Conservation (phyloP, 768 basidiomycete species). For the Omphalotus guepiniiformis region DNA sequence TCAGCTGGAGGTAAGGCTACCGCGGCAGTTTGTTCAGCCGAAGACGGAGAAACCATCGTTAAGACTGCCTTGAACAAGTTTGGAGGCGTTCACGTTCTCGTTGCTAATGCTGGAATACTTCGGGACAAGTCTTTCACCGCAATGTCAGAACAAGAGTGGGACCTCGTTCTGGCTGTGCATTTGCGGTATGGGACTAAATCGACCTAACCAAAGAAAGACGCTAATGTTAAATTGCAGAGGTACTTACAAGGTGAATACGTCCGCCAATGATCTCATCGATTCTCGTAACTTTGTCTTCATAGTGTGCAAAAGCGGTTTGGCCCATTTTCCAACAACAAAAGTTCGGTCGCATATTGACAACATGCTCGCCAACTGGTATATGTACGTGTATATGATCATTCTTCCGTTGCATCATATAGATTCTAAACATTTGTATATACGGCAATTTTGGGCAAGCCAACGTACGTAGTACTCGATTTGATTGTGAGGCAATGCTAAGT, state of each 20-base stretch:
- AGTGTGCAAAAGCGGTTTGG: conserved; percentile 96
- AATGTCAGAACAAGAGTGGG: conserved; percentile 93
- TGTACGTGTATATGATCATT: conserved; percentile 67
- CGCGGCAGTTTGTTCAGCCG: conserved; percentile 80
- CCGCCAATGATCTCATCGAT: background rate
- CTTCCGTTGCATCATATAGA: background rate
- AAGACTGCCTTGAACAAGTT: conserved; percentile 84
- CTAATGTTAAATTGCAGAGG: conserved; percentile 39
- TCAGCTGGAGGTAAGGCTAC: conserved; percentile 87
- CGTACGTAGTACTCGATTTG: conserved; percentile 30
- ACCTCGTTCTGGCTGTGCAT: conserved; percentile 84
- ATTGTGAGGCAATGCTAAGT: conserved; percentile 2
- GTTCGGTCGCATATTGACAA: conserved; percentile 92
- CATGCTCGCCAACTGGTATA: conserved; percentile 89
- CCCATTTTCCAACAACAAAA: conserved; percentile 95
- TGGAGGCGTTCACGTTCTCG: conserved; percentile 80
- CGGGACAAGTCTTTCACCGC: conserved; percentile 90
- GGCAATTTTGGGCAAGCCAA: conserved; percentile 97
- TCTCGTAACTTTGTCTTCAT: background rate
- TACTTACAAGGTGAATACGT: conserved; percentile 69
- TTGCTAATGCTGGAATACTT: conserved; percentile 92
- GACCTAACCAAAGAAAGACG: no score
- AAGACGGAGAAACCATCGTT: conserved; percentile 88
- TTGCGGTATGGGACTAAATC: conserved; percentile 53
- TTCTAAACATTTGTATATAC: conserved; percentile 50